Percentiles rank a stretch among this genome's conserved stretches.
phyloP scores from a whole-genome alignment of 176 grass and related monocot genomes.

The Aegilops bicornis region DNA sequence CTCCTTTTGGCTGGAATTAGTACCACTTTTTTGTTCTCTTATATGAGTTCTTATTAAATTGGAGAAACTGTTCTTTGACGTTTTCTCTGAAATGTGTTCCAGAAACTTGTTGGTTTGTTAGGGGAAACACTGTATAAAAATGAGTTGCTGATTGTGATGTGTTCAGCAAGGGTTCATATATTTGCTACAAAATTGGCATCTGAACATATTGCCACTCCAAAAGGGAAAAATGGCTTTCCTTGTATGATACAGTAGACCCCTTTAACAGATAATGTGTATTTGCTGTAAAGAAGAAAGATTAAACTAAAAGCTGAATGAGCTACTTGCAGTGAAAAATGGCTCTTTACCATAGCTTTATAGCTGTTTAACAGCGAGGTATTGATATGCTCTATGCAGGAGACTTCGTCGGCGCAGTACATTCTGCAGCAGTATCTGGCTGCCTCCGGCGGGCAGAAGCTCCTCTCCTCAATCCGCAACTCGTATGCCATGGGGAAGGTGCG shows the following conservation, averaged over 20 bases:
- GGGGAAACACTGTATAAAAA: slow-evolving; percentile 17
- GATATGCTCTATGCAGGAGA: slow-evolving; percentile 59
- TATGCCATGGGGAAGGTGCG: slow-evolving; percentile 77
- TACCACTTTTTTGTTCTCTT: neutral
- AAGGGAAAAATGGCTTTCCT: slow-evolving; percentile 19
- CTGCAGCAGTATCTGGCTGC: slow-evolving; percentile 85
- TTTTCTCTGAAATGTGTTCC: slow-evolving; percentile 11
- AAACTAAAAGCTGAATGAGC: neutral
- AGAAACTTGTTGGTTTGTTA: slow-evolving; percentile 23
- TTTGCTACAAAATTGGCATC: slow-evolving; percentile 21
- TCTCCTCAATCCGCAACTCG: slow-evolving; percentile 54
- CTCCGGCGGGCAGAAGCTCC: slow-evolving; percentile 65
- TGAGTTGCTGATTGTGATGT: slow-evolving; percentile 45
- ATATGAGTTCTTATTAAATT: neutral
- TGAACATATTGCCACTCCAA: slow-evolving; percentile 22
- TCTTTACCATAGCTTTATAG: neutral
- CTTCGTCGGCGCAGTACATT: slow-evolving; percentile 92
- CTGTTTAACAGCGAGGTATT: slow-evolving; percentile 3
- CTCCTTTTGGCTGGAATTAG: neutral
- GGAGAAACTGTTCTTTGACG: neutral
- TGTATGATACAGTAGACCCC: neutral
- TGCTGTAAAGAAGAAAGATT: slow-evolving; percentile 25
- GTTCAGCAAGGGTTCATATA: neutral
- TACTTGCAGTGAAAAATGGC: slow-evolving; percentile 14
- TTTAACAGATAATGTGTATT: neutral